These are phyloP conservation scores for Termitomyces sp. DNA, from an alignment of 768 basidiomycete species.

Conservation along the genomic window DNA sequence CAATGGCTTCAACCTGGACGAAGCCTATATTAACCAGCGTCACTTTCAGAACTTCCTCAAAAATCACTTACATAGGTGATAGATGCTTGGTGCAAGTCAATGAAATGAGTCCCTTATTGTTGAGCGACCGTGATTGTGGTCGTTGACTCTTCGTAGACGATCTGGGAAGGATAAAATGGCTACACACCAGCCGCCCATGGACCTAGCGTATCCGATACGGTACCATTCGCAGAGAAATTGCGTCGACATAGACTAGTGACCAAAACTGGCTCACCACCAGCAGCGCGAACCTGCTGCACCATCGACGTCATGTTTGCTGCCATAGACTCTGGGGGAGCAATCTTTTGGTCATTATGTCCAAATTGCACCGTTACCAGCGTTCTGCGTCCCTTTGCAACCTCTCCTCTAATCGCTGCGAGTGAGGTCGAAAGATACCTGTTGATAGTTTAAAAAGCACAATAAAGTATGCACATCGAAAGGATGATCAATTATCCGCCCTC, in stretches of 20 bases:
- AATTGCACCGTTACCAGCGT: conserved; percentile 37
- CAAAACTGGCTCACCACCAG: conserved; percentile 33
- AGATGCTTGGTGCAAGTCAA: conserved; percentile 32
- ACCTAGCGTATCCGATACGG: conserved; percentile 27
- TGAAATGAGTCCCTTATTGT: conserved; percentile 29
- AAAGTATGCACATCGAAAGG: background rate
- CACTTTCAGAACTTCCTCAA: background rate
- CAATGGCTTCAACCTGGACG: conserved; percentile 29
- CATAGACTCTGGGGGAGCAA: conserved; percentile 38
- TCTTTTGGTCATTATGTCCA: conserved; percentile 36
- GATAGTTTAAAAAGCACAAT: background rate
- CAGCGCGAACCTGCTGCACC: conserved; percentile 29
- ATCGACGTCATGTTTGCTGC: conserved; percentile 34
- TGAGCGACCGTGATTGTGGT: conserved; percentile 29
- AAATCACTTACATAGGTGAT: conserved; percentile 23
- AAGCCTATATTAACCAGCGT: conserved; percentile 5
- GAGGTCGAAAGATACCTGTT: background rate
- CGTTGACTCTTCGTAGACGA: conserved; percentile 3
- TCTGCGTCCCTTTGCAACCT: conserved; percentile 28
- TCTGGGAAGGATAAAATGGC: background rate
- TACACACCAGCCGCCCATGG: conserved; percentile 31
- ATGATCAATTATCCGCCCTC: background rate
- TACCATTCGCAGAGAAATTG: conserved; percentile 29
- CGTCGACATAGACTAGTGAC: conserved; percentile 36
- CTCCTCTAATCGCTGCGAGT: conserved; percentile 16